phyloP scores from a whole-genome alignment of 2,329 filamentous ascomycete species.

The Alternaria angustiovoidea region DNA sequence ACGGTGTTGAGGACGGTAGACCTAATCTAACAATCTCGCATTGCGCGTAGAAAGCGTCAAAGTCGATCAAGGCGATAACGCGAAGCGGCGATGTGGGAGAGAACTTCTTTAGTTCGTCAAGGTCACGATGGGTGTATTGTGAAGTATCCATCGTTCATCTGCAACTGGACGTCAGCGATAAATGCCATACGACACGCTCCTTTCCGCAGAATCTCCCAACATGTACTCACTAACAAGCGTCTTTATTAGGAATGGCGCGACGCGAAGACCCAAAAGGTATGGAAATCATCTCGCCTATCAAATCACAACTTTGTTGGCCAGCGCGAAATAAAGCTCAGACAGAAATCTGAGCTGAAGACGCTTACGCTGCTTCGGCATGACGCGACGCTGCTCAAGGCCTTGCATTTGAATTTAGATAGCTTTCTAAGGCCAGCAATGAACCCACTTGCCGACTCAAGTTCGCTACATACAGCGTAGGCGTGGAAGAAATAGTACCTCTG shows the following conservation, averaged over 20 bases:
- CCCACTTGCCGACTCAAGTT: not conserved
- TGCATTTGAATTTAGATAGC: not conserved
- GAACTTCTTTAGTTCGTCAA: not conserved
- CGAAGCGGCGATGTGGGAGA: slow-evolving; percentile 69
- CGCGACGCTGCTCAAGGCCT: not conserved
- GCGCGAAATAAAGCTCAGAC: too few species aligned
- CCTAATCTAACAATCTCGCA: slow-evolving; percentile 91
- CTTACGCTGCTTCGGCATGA: not conserved
- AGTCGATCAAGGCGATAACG: slow-evolving; percentile 88
- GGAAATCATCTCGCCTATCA: not conserved
- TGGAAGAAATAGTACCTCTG: not conserved
- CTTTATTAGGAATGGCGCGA: not conserved
- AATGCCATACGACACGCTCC: not conserved
- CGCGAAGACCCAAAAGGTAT: not conserved
- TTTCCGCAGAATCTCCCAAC: too few species aligned
- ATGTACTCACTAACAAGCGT: not conserved
- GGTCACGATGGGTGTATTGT: not conserved
- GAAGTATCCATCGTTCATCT: not conserved
- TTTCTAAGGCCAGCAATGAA: not conserved
- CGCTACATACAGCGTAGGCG: not conserved
- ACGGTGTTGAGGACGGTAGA: slow-evolving; percentile 74
- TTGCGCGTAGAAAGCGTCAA: slow-evolving; percentile 95
- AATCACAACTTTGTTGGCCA: not conserved
- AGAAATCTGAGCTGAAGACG: too few species aligned
- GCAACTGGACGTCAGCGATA: not conserved